Evolutionary conservation across 306 rosid species (phyloP), one percentile per base, ranked within the genome.

Genomic region (Glycine soja): DNA sequence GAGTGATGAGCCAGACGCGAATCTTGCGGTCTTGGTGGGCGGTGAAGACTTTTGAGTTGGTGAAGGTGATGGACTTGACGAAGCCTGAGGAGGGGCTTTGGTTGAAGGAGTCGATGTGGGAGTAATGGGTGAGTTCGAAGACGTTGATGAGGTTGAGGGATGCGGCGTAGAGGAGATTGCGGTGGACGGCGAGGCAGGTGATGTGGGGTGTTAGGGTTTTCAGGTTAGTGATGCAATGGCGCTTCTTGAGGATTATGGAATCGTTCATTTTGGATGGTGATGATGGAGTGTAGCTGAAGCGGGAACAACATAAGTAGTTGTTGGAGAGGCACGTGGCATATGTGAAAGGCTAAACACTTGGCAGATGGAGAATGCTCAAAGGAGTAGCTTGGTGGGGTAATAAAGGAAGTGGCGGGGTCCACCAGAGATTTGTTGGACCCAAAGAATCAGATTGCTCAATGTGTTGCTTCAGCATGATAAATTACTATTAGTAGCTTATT

Each of bases 1-100:
- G 30, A 0, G 89, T 79, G n/a, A 81, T 79, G 8, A 74, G 30
- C 95, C 95, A 91, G 1, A 89, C 81, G 1, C 95, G 90, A 15
- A 89, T 89, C 80, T 91, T 91, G 43, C 88, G 71, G 75, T 91
- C 95, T 47, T 91, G 95, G 68, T 91, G 95, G 2, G 93, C 95
- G 5, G 93, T 89, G 89, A 89, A 88, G 80, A 88, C 62, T n/a
- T 10, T 89, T 3, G 81, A 64, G 43, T 50, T 53, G 15, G 3
- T 11, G 77, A 91, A 91, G 0, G 91, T 77, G 18, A 91, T 85
- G 81, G 93, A 88, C 24, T 91, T 91, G 34, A 88, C 90, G 53
- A 89, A 89, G 0, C 95, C 93, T 3, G 95, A 88, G 10, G 74
- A 0, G 4, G 82, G 72, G 48, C 72, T 81, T 30, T 81, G 72